Evolutionary conservation across 2,329 filamentous ascomycete genomes (phyloP), one percentile per base, ranked within the genome.

Genomic region (Venturia effusa): DNA sequence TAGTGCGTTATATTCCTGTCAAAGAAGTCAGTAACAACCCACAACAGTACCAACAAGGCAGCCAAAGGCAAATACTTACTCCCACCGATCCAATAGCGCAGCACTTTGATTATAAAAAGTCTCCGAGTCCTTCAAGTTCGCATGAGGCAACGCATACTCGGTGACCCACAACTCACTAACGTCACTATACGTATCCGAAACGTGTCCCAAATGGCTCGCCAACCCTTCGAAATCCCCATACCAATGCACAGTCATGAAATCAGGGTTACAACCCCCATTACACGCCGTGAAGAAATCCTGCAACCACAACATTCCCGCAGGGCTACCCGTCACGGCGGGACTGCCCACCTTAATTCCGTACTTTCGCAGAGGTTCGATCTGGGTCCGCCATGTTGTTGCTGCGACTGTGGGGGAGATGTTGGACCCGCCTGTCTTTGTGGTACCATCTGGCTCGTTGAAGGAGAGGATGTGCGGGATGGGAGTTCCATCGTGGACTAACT

Each of bases 371-470:
- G 90, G 89, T 67, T 88, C 82, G 64, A 94, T 84, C 70, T 91
- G 85, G 48, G 79, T 78, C 39, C 88, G 84, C 88, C 89, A 94
- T 8, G 84, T 80, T 62, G 80, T 73, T 1, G 89, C 90, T 0
- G 89, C 90, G 1, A 75, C 72, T 10, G 77, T 71, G 0, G 88
- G 84, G 1, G 78, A 71, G 27, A 92, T 76, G 67, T 83, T 77
- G 67, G 83, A 87, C 3, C 89, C 89, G 48, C 88, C 88, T 10
- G 77, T 80, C 1, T 71, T 69, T 1, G 70, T 67, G 2, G 77
- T 73, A 19, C 82, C 84, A 70, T 93, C 88, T 0, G 90, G 90
- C 71, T 94, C 90, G 74, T 94, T 93, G 79, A 92, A 92, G 34
- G 79, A 82, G n/a, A 93, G 77, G 2, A 90, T 83, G 69, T 90